Evolutionary conservation across 306 rosid genomes (phyloP), one percentile per base, ranked within the genome.

Genomic region (Prunus mume): DNA sequence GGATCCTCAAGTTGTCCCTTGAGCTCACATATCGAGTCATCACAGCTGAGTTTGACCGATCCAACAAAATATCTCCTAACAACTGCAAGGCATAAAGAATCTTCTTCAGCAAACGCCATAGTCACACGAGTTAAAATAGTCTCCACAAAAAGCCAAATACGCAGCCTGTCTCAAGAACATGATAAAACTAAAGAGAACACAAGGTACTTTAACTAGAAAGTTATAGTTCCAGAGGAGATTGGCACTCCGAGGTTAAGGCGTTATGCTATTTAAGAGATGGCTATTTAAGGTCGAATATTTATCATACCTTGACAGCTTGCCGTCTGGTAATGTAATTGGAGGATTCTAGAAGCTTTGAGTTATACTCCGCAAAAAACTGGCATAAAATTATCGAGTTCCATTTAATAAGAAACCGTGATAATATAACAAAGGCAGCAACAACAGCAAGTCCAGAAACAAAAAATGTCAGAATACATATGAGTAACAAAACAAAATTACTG

Each of bases 1-100:
- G 90, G 85, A 95, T 95, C 90, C 97, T 88, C 86, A 95, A 78
- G 84, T 95, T 95, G 79, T 95, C 99, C 79, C 95, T 95, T 78
- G 99, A 92, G 92, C 97, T 95, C 86, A 90, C 99, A 64, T 95
- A 95, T 77, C 88, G 92, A 32, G 99, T 95, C 99, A 95, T 95
- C 51, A 95, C 91, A 47, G 90, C 90, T 72, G 99, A 95, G 85
- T 95, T 95, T 34, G 99, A 90, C 63, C 99, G 91, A 81, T 95
- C 99, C 71, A 95, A 93, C 67, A 95, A 83, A 69, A 95, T 92
- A 80, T 95, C 99, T 76, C 97, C 99, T 85, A 95, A 88, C 81
- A 95, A 87, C 99, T 95, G 95, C 54, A 61, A 77, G 83, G 60
- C 73, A 76, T 74, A 85, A 70, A 83, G 51, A 72, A 81, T 66